phyloP scores from a whole-genome alignment of 805 yeast species.

The Priceomyces carsonii region DNA sequence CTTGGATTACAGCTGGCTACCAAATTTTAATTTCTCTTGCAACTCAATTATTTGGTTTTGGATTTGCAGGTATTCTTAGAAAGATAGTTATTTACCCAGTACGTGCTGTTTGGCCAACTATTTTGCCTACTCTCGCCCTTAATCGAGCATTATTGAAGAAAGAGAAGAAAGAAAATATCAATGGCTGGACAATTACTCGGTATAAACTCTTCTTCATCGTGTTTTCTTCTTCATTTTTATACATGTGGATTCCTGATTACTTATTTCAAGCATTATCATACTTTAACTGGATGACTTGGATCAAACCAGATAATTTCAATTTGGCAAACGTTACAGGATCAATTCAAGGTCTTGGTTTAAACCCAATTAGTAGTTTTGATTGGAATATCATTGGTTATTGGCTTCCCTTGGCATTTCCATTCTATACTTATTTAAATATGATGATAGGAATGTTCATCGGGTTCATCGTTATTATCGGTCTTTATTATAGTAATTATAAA shows the following conservation, averaged over 20 bases:
- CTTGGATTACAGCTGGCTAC: conserved; percentile 31
- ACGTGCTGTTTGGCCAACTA: conserved; percentile 53
- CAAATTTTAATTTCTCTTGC: conserved; percentile 22
- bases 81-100: conserved; percentile 49
- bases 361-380: conserved; percentile 47
- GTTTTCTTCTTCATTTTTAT: conserved; percentile 29
- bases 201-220: conserved; percentile 23
- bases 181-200: conserved; percentile 33
- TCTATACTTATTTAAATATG: conserved; percentile 22
- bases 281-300: conserved; percentile 59
- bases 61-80: conserved; percentile 29
- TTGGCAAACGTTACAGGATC: conserved; percentile 49
- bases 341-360: conserved; percentile 47
- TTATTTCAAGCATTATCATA: conserved; percentile 39
- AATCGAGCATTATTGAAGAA: conserved; percentile 25
- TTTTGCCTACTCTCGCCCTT: conserved; percentile 29
- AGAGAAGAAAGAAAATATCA: conserved; percentile 26
- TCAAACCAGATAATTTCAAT: conserved; percentile 47
- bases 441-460: conserved; percentile 25
- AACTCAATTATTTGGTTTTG: conserved; percentile 30
- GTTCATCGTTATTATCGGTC: conserved; percentile 24
- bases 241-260: conserved; percentile 47
- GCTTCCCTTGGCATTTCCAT: conserved; percentile 21
- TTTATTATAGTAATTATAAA: conserved; percentile 27
- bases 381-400: conserved; percentile 22